These are phyloP conservation scores for Phlebopus sp. DNA, from an alignment of 1,284 basidiomycete species.

Conservation along the genomic window DNA sequence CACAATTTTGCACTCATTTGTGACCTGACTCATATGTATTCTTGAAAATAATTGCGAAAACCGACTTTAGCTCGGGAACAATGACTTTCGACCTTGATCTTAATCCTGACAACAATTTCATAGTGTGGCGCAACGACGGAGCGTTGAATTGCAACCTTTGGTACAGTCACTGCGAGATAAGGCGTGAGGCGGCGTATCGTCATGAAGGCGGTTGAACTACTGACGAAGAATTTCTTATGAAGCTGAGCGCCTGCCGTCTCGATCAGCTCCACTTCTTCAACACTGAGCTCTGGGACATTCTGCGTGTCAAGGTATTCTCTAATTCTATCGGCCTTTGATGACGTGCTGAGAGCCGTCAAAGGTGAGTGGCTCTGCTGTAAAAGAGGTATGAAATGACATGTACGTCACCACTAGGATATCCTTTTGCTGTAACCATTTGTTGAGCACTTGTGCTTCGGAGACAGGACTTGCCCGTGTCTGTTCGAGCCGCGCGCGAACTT, in stretches of 20 bases:
- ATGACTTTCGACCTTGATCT: too few relatives aligned
- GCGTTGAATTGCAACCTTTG: too few relatives aligned
- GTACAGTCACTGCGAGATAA: too few relatives aligned
- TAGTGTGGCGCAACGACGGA: too few relatives aligned
- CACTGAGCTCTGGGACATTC: slow-evolving; percentile 51
- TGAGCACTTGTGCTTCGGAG: slow-evolving; percentile 48
- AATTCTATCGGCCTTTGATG: slow-evolving; percentile 61
- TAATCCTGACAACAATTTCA: too few relatives aligned
- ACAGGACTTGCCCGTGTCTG: slow-evolving; percentile 41
- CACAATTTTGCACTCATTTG: too few relatives aligned
- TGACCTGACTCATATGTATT: too few relatives aligned
- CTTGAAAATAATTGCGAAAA: too few relatives aligned
- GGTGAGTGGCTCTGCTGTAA: slow-evolving; percentile 18
- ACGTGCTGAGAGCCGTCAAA: slow-evolving; percentile 43
- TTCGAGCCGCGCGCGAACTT: slow-evolving; percentile 45
- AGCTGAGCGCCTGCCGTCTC: slow-evolving; percentile 53
- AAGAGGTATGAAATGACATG: slow-evolving; percentile 1
- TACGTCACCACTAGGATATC: slow-evolving; percentile 61
- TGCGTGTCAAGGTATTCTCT: slow-evolving; percentile 57
- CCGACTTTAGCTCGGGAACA: too few relatives aligned
- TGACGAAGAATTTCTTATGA: slow-evolving; percentile 39
- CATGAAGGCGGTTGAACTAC: too few relatives aligned
- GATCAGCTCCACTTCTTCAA: slow-evolving; percentile 58
- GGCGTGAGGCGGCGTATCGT: too few relatives aligned
- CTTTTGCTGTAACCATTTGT: slow-evolving; percentile 57